Evolutionary conservation across 2,329 filamentous ascomycete genomes (phyloP), one percentile per base, ranked within the genome.

Genomic region (Paecilomyces sp.): DNA sequence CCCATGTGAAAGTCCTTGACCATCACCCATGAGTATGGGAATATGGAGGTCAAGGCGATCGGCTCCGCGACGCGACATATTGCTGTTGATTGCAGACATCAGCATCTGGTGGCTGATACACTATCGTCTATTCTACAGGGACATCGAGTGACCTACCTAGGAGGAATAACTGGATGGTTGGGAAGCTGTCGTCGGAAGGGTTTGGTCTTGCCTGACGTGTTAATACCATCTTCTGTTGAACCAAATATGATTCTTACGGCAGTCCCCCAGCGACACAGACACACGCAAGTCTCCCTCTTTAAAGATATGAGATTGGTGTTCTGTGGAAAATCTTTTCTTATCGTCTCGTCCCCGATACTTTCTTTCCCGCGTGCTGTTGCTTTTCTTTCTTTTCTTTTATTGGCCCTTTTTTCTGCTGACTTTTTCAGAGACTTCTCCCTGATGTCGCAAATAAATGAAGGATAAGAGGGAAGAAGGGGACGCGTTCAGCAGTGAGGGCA

Each of bases 31-130:
- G 90, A 90, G 75, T 96, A 97, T 22, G 92, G 92, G 68, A 93
- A 95, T 75, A 96, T 94, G 70, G 90, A 94, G 1, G 92, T 96
- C 64, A 97, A 84, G 56, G 92, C 92, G 67, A 97, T 93, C 24
- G 92, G 92, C 76, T 97, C 92, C 57, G 92, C 90, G 66, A 97
- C 85, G 63, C 92, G 91, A 71, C 95, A 92, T 80, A 96, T 91
- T 73, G 91, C 92, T 96, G 68, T 30, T 28, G 30, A 60, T 31
- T 11, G 34, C n/a, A 11, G 3, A 3, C 22, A 13, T 57, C 12
- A 57, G 55, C 34, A 28, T 50, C 34, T 18, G 4, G 15, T 15
- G 28, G 22, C 34, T 22, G 15, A 12, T 15, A 22, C 11, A 22
- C 11, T 55, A 11, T 18, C 15, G 22, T 24, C 25, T n/a, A 33